Evolutionary conservation across 805 yeast genomes (phyloP).

Genomic region (Candida nitratophila): DNA sequence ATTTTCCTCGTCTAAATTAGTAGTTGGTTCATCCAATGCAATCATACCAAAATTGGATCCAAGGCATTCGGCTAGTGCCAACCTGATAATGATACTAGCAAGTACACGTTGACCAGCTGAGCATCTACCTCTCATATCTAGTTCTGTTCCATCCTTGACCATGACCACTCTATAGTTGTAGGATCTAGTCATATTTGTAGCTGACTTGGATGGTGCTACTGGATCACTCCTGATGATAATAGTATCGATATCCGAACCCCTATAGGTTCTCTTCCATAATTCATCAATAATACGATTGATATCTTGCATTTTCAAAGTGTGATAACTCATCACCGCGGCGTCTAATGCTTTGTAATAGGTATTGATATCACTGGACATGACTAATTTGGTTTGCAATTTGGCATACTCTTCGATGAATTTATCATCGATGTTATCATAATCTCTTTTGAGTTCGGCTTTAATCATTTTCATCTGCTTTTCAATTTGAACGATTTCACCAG

Average conservation of each 20-base stretch:
- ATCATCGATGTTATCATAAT: conserved; percentile 60
- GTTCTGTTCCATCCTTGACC: conserved; percentile 85
- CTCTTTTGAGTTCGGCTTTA: conserved; percentile 55
- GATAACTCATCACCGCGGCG: conserved; percentile 89
- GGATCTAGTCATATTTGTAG: conserved; percentile 40
- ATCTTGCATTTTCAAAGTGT: conserved; percentile 85
- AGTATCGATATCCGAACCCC: conserved; percentile 92
- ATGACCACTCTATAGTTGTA: conserved; percentile 92
- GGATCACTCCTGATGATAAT: conserved; percentile 82
- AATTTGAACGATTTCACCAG: conserved; percentile 83
- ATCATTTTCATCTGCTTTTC: conserved; percentile 58
- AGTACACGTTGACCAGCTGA: conserved; percentile 96
- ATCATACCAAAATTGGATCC: conserved; percentile 93
- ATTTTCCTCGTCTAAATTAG: conserved; percentile 86
- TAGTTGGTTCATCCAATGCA: conserved; percentile 96
- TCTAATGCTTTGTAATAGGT: conserved; percentile 84
- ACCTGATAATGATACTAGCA: conserved; percentile 83
- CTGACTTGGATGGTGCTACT: conserved; percentile 28
- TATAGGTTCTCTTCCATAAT: conserved; percentile 88
- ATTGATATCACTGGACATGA: conserved; percentile 74
- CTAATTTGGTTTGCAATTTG: conserved; percentile 64
- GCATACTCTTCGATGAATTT: conserved; percentile 66
- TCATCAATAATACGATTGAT: conserved; percentile 84
- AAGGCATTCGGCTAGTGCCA: conserved; percentile 92
- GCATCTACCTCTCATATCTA: conserved; percentile 97